Conservation (phyloP, 768 basidiomycete species). For the Podaxis mareebaensis region DNA sequence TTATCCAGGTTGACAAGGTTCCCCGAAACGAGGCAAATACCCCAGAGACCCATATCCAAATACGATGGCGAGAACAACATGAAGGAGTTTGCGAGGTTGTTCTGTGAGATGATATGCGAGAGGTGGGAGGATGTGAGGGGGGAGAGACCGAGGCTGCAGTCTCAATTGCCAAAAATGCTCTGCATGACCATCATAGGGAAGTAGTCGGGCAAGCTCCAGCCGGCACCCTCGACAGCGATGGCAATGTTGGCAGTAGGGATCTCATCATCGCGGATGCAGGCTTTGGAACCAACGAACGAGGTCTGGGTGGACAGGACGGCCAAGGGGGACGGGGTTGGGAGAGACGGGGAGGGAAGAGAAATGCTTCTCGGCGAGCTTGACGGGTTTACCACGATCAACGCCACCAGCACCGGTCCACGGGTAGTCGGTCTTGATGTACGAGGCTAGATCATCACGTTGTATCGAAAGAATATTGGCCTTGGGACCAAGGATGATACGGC, state of each 20-base stretch:
- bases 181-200: constrained; percentile 99
- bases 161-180: constrained; percentile 99
- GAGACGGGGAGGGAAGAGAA: constrained; percentile 86
- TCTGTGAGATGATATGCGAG: constrained; percentile 83
- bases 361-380: constrained; percentile 93
- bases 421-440: constrained; percentile 97
- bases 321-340: constrained; percentile 84
- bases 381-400: constrained; percentile 88
- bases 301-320: constrained; percentile 77
- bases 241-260: constrained; percentile 89
- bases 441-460: constrained; percentile 81
- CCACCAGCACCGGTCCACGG: constrained; percentile 96
- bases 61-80: constrained; percentile 99
- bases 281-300: constrained; percentile 90
- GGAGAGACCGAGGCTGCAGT: constrained; percentile 90
- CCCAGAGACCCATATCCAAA: constrained; percentile 99
- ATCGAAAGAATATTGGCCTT: constrained; percentile 96
- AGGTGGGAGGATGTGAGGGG: constrained; percentile 65
- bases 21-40: constrained; percentile 95
- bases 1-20: constrained; percentile 95
- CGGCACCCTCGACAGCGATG: constrained; percentile 95
- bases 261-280: constrained; percentile 92
- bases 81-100: constrained; percentile 98
- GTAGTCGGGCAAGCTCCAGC: constrained; percentile 98
- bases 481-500: constrained; percentile 96